Evolutionary conservation across 2,329 filamentous ascomycete genomes (phyloP).

Genomic region (Neofusicoccum sp.): DNA sequence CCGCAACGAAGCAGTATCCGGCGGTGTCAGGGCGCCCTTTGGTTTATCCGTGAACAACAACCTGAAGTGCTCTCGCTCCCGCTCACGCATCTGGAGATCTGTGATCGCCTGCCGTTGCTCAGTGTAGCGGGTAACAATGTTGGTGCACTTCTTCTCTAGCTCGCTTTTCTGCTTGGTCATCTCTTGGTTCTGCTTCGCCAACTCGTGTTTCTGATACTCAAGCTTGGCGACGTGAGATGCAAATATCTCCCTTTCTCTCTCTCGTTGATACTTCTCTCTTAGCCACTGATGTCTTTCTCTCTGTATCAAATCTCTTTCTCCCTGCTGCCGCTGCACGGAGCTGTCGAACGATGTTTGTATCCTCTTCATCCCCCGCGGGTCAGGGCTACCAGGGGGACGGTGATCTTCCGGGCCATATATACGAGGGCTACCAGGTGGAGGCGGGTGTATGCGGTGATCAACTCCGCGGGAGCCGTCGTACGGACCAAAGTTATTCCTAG

Average conservation of each 20-base stretch:
- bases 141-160: neutral
- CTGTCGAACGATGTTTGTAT: neutral
- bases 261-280: neutral
- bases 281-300: neutral
- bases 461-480: no score
- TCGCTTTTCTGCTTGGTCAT: neutral
- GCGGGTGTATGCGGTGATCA: no score
- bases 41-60: neutral
- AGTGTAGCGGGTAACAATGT: neutral
- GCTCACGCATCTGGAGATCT: neutral
- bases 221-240: neutral
- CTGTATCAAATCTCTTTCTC: neutral
- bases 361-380: no score
- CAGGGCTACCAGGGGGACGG: no score
- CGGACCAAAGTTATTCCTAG: neutral
- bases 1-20: neutral
- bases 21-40: neutral
- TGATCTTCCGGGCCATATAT: no score
- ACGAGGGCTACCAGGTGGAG: no score
- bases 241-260: conserved; percentile 1
- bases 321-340: neutral
- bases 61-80: neutral
- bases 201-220: conserved; percentile 6
- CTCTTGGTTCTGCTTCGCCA: neutral
- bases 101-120: neutral